Evolutionary conservation across 495 filamentous ascomycete genomes (phyloP).

Genomic region (Paragyromitra xinjiangensis): DNA sequence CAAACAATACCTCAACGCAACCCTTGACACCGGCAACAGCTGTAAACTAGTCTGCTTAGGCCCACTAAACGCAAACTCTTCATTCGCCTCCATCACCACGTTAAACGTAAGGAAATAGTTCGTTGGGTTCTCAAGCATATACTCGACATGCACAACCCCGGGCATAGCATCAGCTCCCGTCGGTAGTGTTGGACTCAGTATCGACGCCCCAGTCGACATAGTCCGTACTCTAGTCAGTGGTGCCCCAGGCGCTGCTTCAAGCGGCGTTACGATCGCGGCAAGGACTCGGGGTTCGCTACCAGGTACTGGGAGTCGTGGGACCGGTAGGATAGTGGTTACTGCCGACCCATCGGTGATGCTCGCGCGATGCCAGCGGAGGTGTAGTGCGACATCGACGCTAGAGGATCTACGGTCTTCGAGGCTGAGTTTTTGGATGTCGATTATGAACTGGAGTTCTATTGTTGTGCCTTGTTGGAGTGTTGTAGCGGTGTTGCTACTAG

Average conservation of each 20-base stretch:
- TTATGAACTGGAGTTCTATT: slow-evolving; percentile 62
- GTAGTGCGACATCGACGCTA: slow-evolving; percentile 75
- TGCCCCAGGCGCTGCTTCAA: not conserved
- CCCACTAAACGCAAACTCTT: slow-evolving; percentile 92
- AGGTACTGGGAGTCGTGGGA: slow-evolving; percentile 80
- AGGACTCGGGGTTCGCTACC: slow-evolving; percentile 88
- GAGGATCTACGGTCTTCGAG: slow-evolving; percentile 81
- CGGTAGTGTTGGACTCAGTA: slow-evolving; percentile 50
- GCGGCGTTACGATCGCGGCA: slow-evolving; percentile 63
- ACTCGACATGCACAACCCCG: slow-evolving; percentile 55
- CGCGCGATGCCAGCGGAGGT: slow-evolving; percentile 76
- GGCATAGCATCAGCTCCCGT: slow-evolving; percentile 54
- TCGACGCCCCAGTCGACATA: slow-evolving; percentile 41
- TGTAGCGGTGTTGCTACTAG: not conserved
- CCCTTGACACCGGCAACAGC: slow-evolving; percentile 78
- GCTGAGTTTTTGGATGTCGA: slow-evolving; percentile 74
- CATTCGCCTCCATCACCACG: slow-evolving; percentile 87
- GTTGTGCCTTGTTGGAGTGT: not conserved
- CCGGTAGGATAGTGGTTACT: slow-evolving; percentile 70
- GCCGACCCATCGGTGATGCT: slow-evolving; percentile 53
- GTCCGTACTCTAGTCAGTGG: slow-evolving; percentile 41
- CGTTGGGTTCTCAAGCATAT: slow-evolving; percentile 92
- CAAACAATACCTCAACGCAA: slow-evolving; percentile 74
- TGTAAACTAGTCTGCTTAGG: slow-evolving; percentile 79
- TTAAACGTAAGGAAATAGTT: slow-evolving; percentile 93